A percentile compares a stretch with the other conserved stretches of the same genome.
Conservation (phyloP, 2,329 filamentous ascomycete species). For the Aspergillus fumigatiaffinis region DNA sequence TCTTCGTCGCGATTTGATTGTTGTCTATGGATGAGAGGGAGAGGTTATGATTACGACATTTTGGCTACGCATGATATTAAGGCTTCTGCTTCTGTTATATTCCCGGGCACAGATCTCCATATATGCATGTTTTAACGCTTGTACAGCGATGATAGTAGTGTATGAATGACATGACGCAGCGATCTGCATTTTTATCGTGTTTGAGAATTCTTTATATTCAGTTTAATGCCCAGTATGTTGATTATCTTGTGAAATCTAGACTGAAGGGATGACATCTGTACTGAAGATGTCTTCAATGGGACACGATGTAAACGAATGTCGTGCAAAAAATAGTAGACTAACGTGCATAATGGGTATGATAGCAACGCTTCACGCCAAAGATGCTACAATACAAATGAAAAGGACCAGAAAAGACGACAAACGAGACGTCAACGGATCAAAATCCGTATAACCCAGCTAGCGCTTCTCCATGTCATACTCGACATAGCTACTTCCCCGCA, state of each 20-base stretch:
- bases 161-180: not conserved
- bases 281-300: not conserved
- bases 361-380: not conserved
- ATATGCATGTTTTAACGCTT: not conserved
- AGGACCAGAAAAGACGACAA: not conserved
- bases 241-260: not conserved
- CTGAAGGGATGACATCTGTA: not conserved
- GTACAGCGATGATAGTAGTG: not conserved
- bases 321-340: not conserved
- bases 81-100: not conserved
- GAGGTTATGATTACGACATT: not conserved
- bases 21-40: not conserved
- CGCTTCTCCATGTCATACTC: conserved; percentile 35
- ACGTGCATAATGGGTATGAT: not conserved
- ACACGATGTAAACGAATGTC: not conserved
- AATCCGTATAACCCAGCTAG: conserved; percentile 3
- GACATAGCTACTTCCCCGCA: conserved; percentile 35
- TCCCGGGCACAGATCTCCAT: not conserved
- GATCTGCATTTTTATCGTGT: not conserved
- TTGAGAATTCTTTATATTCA: not conserved
- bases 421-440: not conserved
- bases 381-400: not conserved
- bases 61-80: conserved; percentile 12
- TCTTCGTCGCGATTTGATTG: conserved; percentile 41
- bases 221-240: not conserved